Evolutionary conservation across 1,284 basidiomycete genomes (phyloP), one percentile per base, ranked within the genome.

Genomic region (Sanghuangporus weigelae): DNA sequence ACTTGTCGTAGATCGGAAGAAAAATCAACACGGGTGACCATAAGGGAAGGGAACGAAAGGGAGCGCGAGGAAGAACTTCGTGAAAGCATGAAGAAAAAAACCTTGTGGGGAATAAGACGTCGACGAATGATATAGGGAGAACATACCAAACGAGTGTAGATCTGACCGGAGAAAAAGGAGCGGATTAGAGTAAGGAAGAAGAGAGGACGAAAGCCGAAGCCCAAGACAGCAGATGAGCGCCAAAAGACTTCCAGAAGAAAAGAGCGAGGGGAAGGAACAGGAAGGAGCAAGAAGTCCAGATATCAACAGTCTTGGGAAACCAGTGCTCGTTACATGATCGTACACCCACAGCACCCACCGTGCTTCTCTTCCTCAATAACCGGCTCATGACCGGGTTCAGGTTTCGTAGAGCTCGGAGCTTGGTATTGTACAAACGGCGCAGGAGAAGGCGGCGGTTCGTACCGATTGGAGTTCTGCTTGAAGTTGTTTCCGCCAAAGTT

Each of bases 401-500:
- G 55, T 56, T 57, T 62, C 21, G 49, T 26, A 7, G 14, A 39
- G 10, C 54, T 46, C n/a, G 55, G 48, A 21, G 42, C 71, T 16
- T 74, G 70, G 68, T 86, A 88, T 21, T 81, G 79, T 16, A 86
- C 72, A 67, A 89, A 89, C 7, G 87, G 87, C 49, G 79, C 76
- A 0, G 85, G 82, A 40, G 84, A 83, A 16, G 78, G 75, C 21
- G 79, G 77, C 31, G 76, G 74, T 44, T 69, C 68, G 38, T 63
- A 67, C 54, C 69, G 64, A 53, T 69, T 62, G 40, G 12, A 36
- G 11, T 58, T 50, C 44, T 62, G 11, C 56, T 58, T 40, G n/a
- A 55, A 42, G 8, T 21, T 54, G 53, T 38, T 49, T 11, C 11
- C 35, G 59, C 62, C 21, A 63, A 64, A 55, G 6, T 66, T 64